A percentile compares a stretch with the other conserved stretches of the same genome.
Conservation (phyloP, 441 rosid genomes). For the Populus hybrid region DNA sequence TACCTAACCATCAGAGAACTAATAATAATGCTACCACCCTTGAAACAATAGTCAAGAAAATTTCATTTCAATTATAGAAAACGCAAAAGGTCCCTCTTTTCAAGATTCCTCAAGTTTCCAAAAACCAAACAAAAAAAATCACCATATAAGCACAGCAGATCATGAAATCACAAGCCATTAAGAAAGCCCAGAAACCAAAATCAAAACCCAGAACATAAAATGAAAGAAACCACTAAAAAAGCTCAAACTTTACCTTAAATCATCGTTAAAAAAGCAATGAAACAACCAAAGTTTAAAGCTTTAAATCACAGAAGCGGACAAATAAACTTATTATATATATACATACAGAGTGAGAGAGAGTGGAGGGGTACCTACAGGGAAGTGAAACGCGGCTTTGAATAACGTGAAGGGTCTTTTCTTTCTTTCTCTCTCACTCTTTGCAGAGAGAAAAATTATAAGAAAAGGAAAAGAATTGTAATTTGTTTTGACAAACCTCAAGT, state of each 20-base stretch:
- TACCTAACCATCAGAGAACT: background rate
- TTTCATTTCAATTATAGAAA: background rate
- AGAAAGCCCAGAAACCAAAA: background rate
- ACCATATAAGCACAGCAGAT: slow-evolving; percentile 2
- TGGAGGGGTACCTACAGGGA: slow-evolving; percentile 34
- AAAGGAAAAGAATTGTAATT: background rate
- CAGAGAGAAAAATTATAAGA: slow-evolving; percentile 19
- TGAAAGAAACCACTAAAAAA: too few species aligned
- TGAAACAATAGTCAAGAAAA: background rate
- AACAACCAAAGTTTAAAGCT: background rate
- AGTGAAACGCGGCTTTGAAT: slow-evolving; percentile 38
- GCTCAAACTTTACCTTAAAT: slow-evolving; percentile 27
- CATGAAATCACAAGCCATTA: background rate
- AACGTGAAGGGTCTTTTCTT: slow-evolving; percentile 27
- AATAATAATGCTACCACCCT: background rate
- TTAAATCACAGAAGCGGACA: background rate
- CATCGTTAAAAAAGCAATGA: slow-evolving; percentile 19
- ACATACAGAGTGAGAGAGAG: background rate
- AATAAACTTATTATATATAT: background rate
- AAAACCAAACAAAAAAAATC: background rate
- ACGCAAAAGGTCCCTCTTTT: background rate
- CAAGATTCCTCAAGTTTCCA: background rate
- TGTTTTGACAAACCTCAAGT: background rate
- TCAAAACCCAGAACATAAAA: background rate
- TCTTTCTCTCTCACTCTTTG: slow-evolving; percentile 6